Conservation (phyloP, 2,329 filamentous ascomycete species). For the Apiospora phragmitis region DNA sequence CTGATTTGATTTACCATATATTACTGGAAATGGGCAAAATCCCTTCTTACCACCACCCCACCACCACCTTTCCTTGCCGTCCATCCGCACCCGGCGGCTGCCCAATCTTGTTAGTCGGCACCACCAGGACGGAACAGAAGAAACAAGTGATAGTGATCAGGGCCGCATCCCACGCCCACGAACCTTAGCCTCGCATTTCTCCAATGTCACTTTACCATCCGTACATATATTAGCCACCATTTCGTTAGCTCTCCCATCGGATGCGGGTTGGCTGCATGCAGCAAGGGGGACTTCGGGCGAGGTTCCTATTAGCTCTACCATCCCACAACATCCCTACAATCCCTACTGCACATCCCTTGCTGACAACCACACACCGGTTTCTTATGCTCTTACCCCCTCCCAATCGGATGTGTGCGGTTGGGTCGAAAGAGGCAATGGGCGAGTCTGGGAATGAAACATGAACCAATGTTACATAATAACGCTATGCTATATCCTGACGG, state of each 20-base stretch:
- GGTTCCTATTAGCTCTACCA: background rate
- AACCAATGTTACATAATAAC: background rate
- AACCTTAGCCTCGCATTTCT: background rate
- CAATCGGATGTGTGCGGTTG: background rate
- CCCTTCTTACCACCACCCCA: background rate
- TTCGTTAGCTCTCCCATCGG: background rate
- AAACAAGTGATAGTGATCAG: background rate
- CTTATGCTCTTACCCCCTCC: background rate
- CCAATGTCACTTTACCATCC: background rate
- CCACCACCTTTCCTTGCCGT: background rate
- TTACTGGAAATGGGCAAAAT: background rate
- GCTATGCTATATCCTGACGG: too few species aligned
- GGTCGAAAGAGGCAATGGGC: background rate
- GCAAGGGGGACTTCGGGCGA: background rate
- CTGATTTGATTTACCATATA: too few species aligned
- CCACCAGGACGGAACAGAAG: background rate
- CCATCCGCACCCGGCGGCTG: background rate
- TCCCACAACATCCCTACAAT: too few species aligned
- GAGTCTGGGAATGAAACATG: background rate
- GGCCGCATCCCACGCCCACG: background rate
- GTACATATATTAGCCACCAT: background rate
- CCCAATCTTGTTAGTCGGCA: background rate
- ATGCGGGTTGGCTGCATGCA: conserved; percentile 5
- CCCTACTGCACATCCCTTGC: background rate
- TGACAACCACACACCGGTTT: background rate